A percentile compares a stretch with the other conserved stretches of the same genome.
phyloP scores from a whole-genome alignment of 345 rosid genomes.

The Passiflora organensis region DNA sequence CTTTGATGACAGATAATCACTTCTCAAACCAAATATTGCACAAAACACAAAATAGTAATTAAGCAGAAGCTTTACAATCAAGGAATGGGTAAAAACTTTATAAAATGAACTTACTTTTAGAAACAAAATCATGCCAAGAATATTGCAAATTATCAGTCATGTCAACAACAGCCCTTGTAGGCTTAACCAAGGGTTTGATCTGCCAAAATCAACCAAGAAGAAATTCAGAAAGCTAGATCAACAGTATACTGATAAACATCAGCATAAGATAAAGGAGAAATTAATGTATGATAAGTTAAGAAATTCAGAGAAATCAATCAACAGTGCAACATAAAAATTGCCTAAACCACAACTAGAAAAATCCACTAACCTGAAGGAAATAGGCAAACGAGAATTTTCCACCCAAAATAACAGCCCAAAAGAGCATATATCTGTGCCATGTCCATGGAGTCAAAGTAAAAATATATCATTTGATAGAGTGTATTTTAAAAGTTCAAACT shows the following conservation, averaged over 20 bases:
- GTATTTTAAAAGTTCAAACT: neutral
- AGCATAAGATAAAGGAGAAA: no score
- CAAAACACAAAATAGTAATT: no score
- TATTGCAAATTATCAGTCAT: slow-evolving; percentile 45
- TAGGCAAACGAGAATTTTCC: slow-evolving; percentile 88
- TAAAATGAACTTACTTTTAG: slow-evolving; percentile 47
- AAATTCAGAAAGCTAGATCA: neutral
- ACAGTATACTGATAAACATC: no score
- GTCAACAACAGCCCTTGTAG: slow-evolving; percentile 53
- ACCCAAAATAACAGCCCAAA: slow-evolving; percentile 77
- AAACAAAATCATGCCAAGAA: slow-evolving; percentile 98
- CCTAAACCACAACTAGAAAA: neutral
- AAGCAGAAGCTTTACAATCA: no score
- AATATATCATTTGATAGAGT: neutral
- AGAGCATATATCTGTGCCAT: slow-evolving; percentile 70
- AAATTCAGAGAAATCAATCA: neutral
- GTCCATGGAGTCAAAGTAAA: neutral
- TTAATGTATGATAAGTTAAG: no score
- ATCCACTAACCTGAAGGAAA: slow-evolving; percentile 68
- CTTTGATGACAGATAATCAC: no score
- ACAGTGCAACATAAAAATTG: no score
- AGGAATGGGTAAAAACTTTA: neutral
- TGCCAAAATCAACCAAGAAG: slow-evolving; percentile 29
- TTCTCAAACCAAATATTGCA: no score
- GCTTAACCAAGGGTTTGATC: slow-evolving; percentile 82